Conservation (phyloP, 192 early-diverging fungal genomes). For the Coemansia javaensis region DNA sequence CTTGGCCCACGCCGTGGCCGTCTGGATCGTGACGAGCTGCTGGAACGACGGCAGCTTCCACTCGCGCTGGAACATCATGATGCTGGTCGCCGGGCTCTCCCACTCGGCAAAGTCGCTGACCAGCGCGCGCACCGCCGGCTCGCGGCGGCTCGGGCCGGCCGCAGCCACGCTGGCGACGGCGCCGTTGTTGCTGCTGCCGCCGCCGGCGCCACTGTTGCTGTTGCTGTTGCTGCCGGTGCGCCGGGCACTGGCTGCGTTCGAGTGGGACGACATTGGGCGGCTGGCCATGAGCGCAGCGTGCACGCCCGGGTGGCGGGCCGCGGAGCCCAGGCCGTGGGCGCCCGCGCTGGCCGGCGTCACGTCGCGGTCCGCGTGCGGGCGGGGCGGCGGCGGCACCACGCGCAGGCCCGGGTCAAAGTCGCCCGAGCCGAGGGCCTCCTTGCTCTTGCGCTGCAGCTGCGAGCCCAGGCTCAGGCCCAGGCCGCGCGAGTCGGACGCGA, state of each 20-base stretch:
- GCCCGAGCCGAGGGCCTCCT: slow-evolving; percentile 30
- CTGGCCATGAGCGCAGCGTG: slow-evolving; percentile 8
- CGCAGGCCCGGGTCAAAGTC: slow-evolving; percentile 24
- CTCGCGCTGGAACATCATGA: slow-evolving; percentile 54
- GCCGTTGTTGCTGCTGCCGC: no score
- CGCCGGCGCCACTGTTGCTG: background rate
- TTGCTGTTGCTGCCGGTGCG: slow-evolving; percentile 29
- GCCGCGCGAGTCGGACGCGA: slow-evolving; percentile 25
- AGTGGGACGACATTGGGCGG: slow-evolving; percentile 43
- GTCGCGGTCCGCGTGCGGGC: background rate
- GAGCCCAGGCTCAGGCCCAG: slow-evolving; percentile 18
- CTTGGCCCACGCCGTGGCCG: slow-evolving; percentile 40
- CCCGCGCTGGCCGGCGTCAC: slow-evolving; percentile 11
- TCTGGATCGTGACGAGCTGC: slow-evolving; percentile 39
- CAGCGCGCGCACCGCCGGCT: slow-evolving; percentile 35
- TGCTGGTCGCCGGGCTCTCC: slow-evolving; percentile 48
- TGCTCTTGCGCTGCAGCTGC: slow-evolving; percentile 41
- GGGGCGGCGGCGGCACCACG: slow-evolving; percentile 19
- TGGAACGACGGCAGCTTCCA: slow-evolving; percentile 54
- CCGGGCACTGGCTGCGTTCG: slow-evolving; percentile 19
- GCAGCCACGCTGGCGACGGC: background rate
- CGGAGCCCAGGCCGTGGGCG: slow-evolving; percentile 1
- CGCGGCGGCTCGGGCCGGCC: slow-evolving; percentile 32
- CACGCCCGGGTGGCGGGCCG: slow-evolving; percentile 9
- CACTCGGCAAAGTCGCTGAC: slow-evolving; percentile 48